A percentile compares a stretch with the other conserved stretches of the same genome.
Conservation (phyloP, 2,329 filamentous ascomycete genomes). For the Trichophyton verrucosum region DNA sequence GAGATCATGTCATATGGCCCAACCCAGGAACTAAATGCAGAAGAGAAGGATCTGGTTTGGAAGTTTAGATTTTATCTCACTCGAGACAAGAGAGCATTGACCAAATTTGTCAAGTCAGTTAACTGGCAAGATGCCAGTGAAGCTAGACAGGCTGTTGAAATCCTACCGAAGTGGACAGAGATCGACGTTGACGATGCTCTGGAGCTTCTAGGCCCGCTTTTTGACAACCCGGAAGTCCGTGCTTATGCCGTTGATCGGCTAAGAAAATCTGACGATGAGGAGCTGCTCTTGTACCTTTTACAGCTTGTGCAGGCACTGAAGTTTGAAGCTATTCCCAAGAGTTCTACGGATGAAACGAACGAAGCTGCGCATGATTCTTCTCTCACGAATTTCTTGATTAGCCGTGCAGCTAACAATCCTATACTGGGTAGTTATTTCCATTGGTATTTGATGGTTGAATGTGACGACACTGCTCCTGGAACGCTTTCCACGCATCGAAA, state of each 20-base stretch:
- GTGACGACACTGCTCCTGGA: constrained; percentile 66
- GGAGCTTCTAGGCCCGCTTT: constrained; percentile 82
- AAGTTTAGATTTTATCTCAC: constrained; percentile 93
- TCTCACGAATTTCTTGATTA: constrained; percentile 76
- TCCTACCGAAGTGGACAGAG: constrained; percentile 86
- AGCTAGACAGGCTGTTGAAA: constrained; percentile 75
- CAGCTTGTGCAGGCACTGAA: constrained; percentile 94
- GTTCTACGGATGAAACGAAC: constrained; percentile 43
- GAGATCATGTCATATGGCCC: constrained; percentile 84
- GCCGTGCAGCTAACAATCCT: constrained; percentile 75
- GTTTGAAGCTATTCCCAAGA: constrained; percentile 64
- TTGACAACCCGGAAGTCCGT: constrained; percentile 76
- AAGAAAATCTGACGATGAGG: constrained; percentile 82
- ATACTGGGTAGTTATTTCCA: constrained; percentile 88
- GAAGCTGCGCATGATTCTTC: constrained; percentile 64
- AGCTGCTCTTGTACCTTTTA: constrained; percentile 78
- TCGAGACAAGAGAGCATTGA: constrained; percentile 79
- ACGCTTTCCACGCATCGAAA: constrained; percentile 64
- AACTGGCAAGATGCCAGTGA: constrained; percentile 83
- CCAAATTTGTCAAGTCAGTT: constrained; percentile 96
- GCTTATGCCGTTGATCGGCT: constrained; percentile 88
- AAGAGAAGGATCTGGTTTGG: constrained; percentile 95
- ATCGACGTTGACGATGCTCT: constrained; percentile 95
- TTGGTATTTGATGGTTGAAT: constrained; percentile 98
- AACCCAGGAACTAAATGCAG: constrained; percentile 71